These are phyloP conservation scores for Colletotrichum sidae DNA, from an alignment of 2,329 filamentous ascomycete genomes.

Conservation along the genomic window DNA sequence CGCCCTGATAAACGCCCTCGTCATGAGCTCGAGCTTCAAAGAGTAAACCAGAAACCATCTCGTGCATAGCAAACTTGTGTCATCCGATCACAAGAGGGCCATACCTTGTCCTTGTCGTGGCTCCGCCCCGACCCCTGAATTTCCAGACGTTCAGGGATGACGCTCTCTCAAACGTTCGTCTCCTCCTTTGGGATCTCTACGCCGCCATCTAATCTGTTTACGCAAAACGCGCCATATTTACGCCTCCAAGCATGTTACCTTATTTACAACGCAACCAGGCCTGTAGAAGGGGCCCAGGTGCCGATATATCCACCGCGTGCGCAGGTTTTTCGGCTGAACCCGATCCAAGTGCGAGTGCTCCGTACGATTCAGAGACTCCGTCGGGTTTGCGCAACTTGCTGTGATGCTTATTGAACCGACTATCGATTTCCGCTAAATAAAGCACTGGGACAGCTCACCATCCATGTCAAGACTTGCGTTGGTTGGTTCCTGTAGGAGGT, in stretches of 20 bases:
- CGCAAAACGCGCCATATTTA: constrained; percentile 23
- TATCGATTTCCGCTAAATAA: too few relatives aligned
- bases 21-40: too few relatives aligned
- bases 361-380: background rate
- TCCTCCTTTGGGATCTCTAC: background rate
- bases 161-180: background rate
- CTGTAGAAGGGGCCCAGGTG: background rate
- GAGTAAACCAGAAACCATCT: constrained; percentile 6
- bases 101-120: background rate
- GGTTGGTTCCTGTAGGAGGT: too few relatives aligned
- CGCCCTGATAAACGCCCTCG: too few relatives aligned
- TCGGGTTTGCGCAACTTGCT: background rate
- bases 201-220: constrained; percentile 16
- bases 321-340: background rate
- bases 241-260: constrained; percentile 25
- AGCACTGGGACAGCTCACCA: too few relatives aligned
- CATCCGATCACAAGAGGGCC: constrained; percentile 19
- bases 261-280: background rate
- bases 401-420: background rate
- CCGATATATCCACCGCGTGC: background rate
- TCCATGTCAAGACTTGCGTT: too few relatives aligned
- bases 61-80: constrained; percentile 15
- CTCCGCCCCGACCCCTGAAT: constrained; percentile 26
- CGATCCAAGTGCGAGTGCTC: background rate
- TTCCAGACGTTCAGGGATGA: background rate